Conservation (phyloP, 768 basidiomycete species). For the Terana coerulea region DNA sequence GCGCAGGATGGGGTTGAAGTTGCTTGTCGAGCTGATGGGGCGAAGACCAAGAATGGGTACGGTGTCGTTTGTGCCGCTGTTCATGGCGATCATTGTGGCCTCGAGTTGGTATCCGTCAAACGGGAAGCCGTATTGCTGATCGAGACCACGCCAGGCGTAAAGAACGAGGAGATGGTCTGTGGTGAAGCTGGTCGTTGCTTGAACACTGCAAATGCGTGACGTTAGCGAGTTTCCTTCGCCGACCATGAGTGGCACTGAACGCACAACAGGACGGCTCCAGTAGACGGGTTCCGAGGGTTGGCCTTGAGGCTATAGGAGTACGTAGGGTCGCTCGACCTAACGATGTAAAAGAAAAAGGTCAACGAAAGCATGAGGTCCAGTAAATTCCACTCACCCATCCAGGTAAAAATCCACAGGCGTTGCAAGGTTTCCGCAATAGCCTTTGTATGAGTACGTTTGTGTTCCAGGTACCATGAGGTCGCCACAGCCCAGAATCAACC, state of each 20-base stretch:
- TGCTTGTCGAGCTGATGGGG: conserved; percentile 15
- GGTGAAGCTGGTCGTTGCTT: conserved; percentile 10
- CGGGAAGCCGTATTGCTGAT: conserved; percentile 16
- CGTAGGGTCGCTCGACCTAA: conserved; percentile 6
- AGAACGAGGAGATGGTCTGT: conserved; percentile 16
- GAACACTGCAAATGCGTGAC: conserved; percentile 12
- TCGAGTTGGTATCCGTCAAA: conserved; percentile 18
- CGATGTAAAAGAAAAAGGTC: too few relatives aligned
- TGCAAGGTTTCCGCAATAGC: conserved; percentile 11
- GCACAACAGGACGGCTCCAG: too few relatives aligned
- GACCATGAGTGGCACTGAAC: too few relatives aligned
- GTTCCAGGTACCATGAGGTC: neutral
- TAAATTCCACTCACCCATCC: conserved; percentile 9
- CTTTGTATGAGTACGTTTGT: neutral
- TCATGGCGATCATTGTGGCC: conserved; percentile 10
- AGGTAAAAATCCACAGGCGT: conserved; percentile 13
- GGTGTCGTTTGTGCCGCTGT: conserved; percentile 4
- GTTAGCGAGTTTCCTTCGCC: too few relatives aligned
- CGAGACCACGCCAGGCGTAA: conserved; percentile 14
- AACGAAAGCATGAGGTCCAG: too few relatives aligned
- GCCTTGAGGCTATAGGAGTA: conserved; percentile 11
- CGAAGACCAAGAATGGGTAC: conserved; percentile 14
- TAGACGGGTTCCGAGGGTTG: neutral
- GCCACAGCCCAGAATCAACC: conserved; percentile 19
- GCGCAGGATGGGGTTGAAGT: conserved; percentile 5